Evolutionary conservation across 164 flowering plant genomes (phyloP).

Genomic region (Magnolia officinalis): DNA sequence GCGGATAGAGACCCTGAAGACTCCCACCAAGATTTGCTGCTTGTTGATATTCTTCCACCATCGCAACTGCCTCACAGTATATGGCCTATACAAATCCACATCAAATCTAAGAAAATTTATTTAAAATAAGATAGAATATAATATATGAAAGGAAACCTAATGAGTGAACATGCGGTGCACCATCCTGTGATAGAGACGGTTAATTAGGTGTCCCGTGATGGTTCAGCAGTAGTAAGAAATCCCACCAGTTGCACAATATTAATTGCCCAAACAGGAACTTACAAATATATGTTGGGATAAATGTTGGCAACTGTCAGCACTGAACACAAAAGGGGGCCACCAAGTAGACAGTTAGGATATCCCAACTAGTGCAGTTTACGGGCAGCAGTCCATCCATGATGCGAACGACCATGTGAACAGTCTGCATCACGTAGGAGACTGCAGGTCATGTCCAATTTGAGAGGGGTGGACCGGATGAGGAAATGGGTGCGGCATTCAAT

Average conservation of each 20-base stretch:
- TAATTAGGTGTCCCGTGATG: background rate
- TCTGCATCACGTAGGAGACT: too few relatives aligned
- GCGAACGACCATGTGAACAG: too few relatives aligned
- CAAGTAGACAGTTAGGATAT: too few relatives aligned
- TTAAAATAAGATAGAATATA: background rate
- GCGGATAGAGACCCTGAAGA: constrained; percentile 51
- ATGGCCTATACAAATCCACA: constrained; percentile 46
- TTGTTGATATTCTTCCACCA: constrained; percentile 94
- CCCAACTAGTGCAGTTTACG: too few relatives aligned
- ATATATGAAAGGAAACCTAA: background rate
- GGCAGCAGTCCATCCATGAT: too few relatives aligned
- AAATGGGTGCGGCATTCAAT: too few relatives aligned
- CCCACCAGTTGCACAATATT: background rate
- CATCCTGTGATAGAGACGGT: background rate
- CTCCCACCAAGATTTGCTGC: constrained; percentile 58
- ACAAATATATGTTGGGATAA: background rate
- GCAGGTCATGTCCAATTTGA: background rate
- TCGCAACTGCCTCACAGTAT: constrained; percentile 69
- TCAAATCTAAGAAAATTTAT: background rate
- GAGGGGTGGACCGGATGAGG: background rate
- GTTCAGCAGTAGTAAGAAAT: background rate
- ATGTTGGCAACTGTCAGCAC: background rate
- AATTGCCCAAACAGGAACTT: background rate
- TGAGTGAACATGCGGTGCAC: background rate
- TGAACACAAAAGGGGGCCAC: too few relatives aligned